These are phyloP conservation scores for Tolypocladium pustulatum DNA, from an alignment of 2,329 filamentous ascomycete genomes.

Conservation along the genomic window DNA sequence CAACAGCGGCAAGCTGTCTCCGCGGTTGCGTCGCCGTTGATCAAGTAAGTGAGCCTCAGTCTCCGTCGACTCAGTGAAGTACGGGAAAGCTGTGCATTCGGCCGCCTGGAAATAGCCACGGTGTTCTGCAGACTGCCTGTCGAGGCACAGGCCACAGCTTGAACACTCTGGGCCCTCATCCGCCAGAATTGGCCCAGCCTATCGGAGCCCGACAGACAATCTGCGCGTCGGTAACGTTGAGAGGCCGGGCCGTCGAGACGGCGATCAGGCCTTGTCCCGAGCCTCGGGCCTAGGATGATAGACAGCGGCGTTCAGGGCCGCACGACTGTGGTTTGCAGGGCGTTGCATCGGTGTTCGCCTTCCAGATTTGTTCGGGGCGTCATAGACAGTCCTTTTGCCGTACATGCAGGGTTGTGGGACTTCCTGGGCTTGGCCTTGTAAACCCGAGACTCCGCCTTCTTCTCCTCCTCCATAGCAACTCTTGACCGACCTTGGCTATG, in stretches of 20 bases:
- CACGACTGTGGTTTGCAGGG: not conserved
- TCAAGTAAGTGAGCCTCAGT: no score
- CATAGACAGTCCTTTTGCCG: not conserved
- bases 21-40: no score
- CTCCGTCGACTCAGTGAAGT: no score
- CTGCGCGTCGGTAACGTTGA: not conserved
- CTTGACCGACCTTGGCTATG: not conserved
- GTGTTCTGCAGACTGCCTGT: no score
- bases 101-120: no score
- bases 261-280: not conserved
- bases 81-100: no score
- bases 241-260: not conserved
- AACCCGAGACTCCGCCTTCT: not conserved
- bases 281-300: not conserved
- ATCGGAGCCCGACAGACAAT: not conserved
- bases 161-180: no score
- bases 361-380: not conserved
- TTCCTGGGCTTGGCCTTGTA: not conserved
- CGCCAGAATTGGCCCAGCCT: no score
- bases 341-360: not conserved
- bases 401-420: not conserved
- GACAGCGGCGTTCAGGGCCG: not conserved
- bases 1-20: no score
- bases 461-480: not conserved
- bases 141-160: no score